A percentile compares a stretch with the other conserved stretches of the same genome.
These are phyloP conservation scores for Podaxis sp. DNA, from an alignment of 768 basidiomycete species.

Conservation along the genomic window DNA sequence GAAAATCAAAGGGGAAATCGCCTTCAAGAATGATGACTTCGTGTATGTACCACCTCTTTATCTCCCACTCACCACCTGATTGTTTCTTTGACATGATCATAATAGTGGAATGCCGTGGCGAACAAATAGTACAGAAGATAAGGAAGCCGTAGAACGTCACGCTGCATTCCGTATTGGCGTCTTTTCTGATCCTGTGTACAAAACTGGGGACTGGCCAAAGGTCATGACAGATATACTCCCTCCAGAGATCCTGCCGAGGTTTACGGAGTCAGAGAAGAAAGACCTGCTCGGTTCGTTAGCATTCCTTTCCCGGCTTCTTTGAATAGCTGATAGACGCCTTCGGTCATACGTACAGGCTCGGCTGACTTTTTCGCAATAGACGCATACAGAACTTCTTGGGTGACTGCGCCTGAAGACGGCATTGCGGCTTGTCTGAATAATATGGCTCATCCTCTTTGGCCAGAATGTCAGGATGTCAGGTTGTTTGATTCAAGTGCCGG, in stretches of 20 bases:
- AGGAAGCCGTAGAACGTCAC: conserved; percentile 46
- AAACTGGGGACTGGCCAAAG: conserved; percentile 52
- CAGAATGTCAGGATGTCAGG: conserved; percentile 41
- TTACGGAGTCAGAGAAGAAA: conserved; percentile 45
- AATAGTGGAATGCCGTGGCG: conserved; percentile 47
- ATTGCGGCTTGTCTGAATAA: conserved; percentile 43
- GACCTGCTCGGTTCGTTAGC: conserved; percentile 36
- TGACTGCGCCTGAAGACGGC: conserved; percentile 43
- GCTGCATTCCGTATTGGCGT: conserved; percentile 50
- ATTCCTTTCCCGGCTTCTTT: not conserved
- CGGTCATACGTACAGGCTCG: conserved; percentile 29
- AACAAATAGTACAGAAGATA: conserved; percentile 42
- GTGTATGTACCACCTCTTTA: conserved; percentile 29
- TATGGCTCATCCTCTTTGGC: conserved; percentile 50
- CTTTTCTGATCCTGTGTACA: conserved; percentile 51
- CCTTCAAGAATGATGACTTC: conserved; percentile 54
- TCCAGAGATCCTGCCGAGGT: conserved; percentile 44
- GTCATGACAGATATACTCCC: conserved; percentile 49
- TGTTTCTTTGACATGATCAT: not conserved
- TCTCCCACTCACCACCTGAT: not conserved
- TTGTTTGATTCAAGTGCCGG: conserved; percentile 40
- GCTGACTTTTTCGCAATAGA: conserved; percentile 58
- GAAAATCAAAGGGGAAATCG: conserved; percentile 51
- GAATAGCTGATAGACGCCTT: not conserved
- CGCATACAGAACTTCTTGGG: conserved; percentile 40